Conservation (phyloP, 2,329 filamentous ascomycete genomes). For the Zarea fungicola region DNA sequence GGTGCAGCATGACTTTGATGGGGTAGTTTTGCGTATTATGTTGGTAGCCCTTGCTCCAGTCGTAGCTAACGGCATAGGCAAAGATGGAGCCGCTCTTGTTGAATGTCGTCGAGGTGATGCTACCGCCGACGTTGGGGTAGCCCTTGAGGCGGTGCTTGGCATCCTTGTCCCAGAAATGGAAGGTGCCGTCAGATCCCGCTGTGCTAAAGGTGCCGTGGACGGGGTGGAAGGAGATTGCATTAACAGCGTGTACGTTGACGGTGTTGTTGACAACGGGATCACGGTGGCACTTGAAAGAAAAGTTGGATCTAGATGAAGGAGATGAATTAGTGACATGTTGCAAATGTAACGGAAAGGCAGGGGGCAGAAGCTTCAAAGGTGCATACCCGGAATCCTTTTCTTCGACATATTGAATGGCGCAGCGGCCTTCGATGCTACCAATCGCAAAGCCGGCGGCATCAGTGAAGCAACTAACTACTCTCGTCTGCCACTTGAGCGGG, state of each 20-base stretch:
- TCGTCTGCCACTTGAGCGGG: conserved; percentile 96
- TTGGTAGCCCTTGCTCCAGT: conserved; percentile 96
- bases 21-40: conserved; percentile 70
- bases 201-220: conserved; percentile 97
- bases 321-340: not conserved
- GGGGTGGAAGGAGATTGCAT: conserved; percentile 96
- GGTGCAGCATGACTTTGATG: conserved; percentile 82
- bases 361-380: conserved; percentile 5
- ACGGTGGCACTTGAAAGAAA: conserved; percentile 98
- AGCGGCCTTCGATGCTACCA: conserved; percentile 93
- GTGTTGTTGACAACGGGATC: conserved; percentile 69
- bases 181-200: conserved; percentile 90
- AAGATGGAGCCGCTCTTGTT: conserved; percentile 80
- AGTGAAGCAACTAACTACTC: conserved; percentile 89
- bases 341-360: conserved; percentile 2
- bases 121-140: conserved; percentile 76
- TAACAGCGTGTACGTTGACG: conserved; percentile 90
- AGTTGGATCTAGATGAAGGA: conserved; percentile 64
- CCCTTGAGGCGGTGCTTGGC: conserved; percentile 87
- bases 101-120: conserved; percentile 89
- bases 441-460: conserved; percentile 91
- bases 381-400: conserved; percentile 80
- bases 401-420: conserved; percentile 96
- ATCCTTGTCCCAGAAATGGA: conserved; percentile 95
- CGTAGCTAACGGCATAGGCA: conserved; percentile 87